Evolutionary conservation across 306 rosid species (phyloP).

Genomic region (Pyrus pyrifolia): DNA sequence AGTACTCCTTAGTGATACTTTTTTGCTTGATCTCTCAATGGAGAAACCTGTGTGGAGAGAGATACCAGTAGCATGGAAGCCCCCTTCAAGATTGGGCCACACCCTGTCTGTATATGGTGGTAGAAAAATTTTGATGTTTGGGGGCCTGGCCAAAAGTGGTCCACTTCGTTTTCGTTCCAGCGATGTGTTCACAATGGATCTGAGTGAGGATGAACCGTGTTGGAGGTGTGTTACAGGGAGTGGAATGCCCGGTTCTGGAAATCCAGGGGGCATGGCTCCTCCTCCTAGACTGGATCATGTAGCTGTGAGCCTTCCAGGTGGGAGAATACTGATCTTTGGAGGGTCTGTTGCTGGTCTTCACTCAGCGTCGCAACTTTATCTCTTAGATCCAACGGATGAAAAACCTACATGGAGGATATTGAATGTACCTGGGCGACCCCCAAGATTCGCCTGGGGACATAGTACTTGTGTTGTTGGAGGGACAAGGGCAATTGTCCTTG

Average conservation of each 20-base stretch:
- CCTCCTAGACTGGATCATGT: conserved; percentile 99
- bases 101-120: conserved; percentile 96
- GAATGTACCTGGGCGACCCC: conserved; percentile 91
- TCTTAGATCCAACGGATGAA: conserved; percentile 91
- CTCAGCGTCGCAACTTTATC: conserved; percentile 96
- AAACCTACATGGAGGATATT: conserved; percentile 97
- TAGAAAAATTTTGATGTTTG: conserved; percentile 95
- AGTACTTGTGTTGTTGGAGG: conserved; percentile 99
- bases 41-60: conserved; percentile 97
- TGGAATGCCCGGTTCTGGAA: conserved; percentile 98
- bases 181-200: conserved; percentile 92
- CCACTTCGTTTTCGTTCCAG: conserved; percentile 94
- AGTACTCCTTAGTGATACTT: conserved; percentile 92
- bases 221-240: conserved; percentile 97
- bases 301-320: conserved; percentile 96
- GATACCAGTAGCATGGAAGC: conserved; percentile 96
- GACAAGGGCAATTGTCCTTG: conserved; percentile 91
- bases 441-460: conserved; percentile 99
- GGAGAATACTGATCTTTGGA: conserved; percentile 92
- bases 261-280: conserved; percentile 96
- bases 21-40: conserved; percentile 94
- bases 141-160: conserved; percentile 99
- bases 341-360: conserved; percentile 99
- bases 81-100: conserved; percentile 97
- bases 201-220: conserved; percentile 94